Percentiles rank a stretch among this genome's conserved stretches.
phyloP scores from a whole-genome alignment of 2,329 filamentous ascomycete genomes.

The Talaromyces amestolkiae region DNA sequence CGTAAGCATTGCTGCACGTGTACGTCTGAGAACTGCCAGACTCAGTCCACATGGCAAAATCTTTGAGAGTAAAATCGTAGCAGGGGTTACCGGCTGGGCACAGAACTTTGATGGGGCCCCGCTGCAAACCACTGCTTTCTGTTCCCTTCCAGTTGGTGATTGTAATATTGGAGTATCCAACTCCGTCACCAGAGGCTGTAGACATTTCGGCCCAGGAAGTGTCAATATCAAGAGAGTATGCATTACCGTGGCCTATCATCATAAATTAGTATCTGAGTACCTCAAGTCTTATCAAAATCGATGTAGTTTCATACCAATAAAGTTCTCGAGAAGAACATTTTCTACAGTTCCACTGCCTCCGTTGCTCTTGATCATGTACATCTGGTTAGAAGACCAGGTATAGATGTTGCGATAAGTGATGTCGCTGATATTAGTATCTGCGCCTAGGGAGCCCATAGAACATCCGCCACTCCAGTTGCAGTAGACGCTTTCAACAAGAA shows the following conservation, averaged over 20 bases:
- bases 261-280: neutral
- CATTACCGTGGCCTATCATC: slow-evolving; percentile 53
- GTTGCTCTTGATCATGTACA: slow-evolving; percentile 63
- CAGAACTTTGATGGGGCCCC: slow-evolving; percentile 54
- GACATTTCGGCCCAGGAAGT: slow-evolving; percentile 51
- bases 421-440: slow-evolving; percentile 51
- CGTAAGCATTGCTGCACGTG: slow-evolving; percentile 51
- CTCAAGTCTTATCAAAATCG: neutral
- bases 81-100: slow-evolving; percentile 55
- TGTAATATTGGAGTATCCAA: slow-evolving; percentile 53
- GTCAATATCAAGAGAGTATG: slow-evolving; percentile 58
- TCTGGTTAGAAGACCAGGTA: slow-evolving; percentile 60
- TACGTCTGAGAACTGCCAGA: slow-evolving; percentile 38
- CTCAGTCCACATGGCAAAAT: slow-evolving; percentile 51
- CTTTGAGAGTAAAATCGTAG: slow-evolving; percentile 50
- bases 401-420: slow-evolving; percentile 58
- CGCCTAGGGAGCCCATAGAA: slow-evolving; percentile 56
- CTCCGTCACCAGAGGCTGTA: slow-evolving; percentile 48
- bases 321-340: slow-evolving; percentile 55
- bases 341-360: slow-evolving; percentile 56
- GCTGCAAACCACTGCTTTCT: slow-evolving; percentile 47
- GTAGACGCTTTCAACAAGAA: slow-evolving; percentile 60
- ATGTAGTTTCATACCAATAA: slow-evolving; percentile 41
- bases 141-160: slow-evolving; percentile 58
- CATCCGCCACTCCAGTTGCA: slow-evolving; percentile 62